A percentile compares a stretch with the other conserved stretches of the same genome.
phyloP scores from a whole-genome alignment of 2,329 filamentous ascomycete genomes.

The Arthrobotrys sphaeroides region DNA sequence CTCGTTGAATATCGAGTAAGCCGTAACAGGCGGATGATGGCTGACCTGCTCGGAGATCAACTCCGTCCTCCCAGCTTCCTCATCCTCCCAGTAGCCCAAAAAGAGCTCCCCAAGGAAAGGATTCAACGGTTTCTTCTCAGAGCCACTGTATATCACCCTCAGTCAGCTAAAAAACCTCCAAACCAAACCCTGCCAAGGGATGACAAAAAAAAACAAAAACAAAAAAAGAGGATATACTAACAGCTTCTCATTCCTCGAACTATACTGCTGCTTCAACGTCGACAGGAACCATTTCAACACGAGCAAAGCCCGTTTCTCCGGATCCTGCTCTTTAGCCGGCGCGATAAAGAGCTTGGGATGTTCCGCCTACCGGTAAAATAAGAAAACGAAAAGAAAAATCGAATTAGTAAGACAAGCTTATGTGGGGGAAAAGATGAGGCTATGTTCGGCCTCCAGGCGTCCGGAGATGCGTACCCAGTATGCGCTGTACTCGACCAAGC shows the following conservation, averaged over 20 bases:
- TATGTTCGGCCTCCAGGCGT: conserved; percentile 44
- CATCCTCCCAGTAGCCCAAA: conserved; percentile 85
- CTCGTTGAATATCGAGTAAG: conserved; percentile 89
- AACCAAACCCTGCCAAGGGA: not conserved
- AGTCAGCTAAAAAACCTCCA: not conserved
- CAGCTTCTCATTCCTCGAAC: conserved; percentile 58
- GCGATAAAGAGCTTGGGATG: conserved; percentile 81
- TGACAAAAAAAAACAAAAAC: not conserved
- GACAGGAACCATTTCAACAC: conserved; percentile 98
- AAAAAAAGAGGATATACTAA: conserved; percentile 22
- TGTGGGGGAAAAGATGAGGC: conserved; percentile 9
- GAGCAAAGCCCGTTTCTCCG: conserved; percentile 81
- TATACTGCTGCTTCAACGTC: conserved; percentile 88
- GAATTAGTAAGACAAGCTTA: conserved; percentile 9
- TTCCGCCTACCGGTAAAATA: conserved; percentile 65
- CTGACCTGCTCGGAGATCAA: conserved; percentile 94
- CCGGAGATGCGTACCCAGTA: conserved; percentile 69
- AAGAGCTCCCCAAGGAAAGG: conserved; percentile 96
- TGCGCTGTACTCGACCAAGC: conserved; percentile 80
- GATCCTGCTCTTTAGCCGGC: conserved; percentile 79
- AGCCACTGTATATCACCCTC: conserved; percentile 51
- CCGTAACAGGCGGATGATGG: conserved; percentile 94
- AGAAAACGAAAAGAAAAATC: conserved; percentile 4
- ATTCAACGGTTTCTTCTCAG: conserved; percentile 96
- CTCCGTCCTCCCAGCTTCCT: conserved; percentile 77